These are phyloP conservation scores for Jimgerdemannia flammicorona DNA, from an alignment of 192 early-diverging fungal species.

Conservation along the genomic window DNA sequence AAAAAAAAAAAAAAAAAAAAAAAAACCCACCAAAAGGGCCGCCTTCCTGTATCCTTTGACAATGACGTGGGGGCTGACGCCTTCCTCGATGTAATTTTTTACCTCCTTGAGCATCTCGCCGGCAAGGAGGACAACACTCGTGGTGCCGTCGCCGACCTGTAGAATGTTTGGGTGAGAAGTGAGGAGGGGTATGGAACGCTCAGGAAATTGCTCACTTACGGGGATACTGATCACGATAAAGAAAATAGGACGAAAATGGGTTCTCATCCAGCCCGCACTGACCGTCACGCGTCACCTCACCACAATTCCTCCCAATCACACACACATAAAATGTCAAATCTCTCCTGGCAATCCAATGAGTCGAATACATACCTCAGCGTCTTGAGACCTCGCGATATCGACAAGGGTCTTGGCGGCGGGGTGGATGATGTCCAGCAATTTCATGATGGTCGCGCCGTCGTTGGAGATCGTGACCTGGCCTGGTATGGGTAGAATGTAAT, in stretches of 20 bases:
- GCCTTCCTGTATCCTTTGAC: constrained; percentile 94
- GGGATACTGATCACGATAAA: no score
- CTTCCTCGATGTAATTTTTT: constrained; percentile 92
- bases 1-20: no score
- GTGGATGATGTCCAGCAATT: constrained; percentile 95
- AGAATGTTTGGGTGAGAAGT: no score
- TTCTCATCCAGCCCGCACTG: no score
- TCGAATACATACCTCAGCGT: constrained; percentile 87
- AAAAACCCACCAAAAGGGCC: constrained; percentile 62
- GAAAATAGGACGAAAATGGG: no score
- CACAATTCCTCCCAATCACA: no score
- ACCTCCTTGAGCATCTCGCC: constrained; percentile 97
- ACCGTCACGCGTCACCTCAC: no score
- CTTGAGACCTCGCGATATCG: constrained; percentile 97
- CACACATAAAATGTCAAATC: no score
- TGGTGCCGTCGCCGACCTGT: constrained; percentile 96
- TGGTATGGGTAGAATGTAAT: no score
- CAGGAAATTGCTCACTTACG: no score
- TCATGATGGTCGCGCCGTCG: constrained; percentile 99
- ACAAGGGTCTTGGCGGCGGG: constrained; percentile 98
- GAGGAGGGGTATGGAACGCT: no score
- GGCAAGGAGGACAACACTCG: constrained; percentile 94
- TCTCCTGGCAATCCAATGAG: no score
- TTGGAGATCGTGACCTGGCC: constrained; percentile 95
- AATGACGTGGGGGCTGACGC: constrained; percentile 89